Percentiles rank a stretch among this genome's conserved stretches.
Conservation (phyloP, 495 filamentous ascomycete genomes). For the Podospora bellae-mahoneyi region DNA sequence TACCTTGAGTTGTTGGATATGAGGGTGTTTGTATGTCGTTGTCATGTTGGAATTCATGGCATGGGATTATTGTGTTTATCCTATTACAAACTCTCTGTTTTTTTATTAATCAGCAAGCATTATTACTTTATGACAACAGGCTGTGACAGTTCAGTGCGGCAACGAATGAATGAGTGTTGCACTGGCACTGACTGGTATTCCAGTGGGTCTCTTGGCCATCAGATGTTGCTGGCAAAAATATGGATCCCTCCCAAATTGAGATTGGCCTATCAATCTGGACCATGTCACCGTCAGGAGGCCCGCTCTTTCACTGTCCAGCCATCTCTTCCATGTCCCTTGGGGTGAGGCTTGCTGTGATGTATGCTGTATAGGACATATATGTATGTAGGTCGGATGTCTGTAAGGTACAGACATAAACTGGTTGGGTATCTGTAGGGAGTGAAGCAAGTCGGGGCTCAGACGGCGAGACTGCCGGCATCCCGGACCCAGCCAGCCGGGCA, state of each 20-base stretch:
- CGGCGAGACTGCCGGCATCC: neutral
- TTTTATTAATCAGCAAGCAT: neutral
- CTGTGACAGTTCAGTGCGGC: neutral
- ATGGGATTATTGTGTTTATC: neutral
- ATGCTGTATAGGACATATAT: neutral
- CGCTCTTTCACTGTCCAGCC: neutral
- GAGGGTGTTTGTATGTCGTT: neutral
- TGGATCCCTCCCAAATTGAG: constrained; percentile 9
- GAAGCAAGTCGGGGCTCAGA: neutral
- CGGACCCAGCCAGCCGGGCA: neutral
- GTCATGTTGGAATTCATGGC: neutral
- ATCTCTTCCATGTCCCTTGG: neutral
- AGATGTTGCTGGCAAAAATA: constrained; percentile 5
- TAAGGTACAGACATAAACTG: neutral
- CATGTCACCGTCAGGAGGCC: neutral
- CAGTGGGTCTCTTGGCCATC: constrained; percentile 1
- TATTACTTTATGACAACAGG: neutral
- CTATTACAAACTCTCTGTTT: neutral
- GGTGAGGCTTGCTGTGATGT: neutral
- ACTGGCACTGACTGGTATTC: neutral
- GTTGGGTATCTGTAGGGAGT: neutral
- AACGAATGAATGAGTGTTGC: neutral
- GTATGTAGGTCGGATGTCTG: neutral
- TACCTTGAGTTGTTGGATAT: neutral
- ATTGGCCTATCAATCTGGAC: constrained; percentile 17